phyloP scores from a whole-genome alignment of 345 rosid species.

The Mercurialis annua region DNA sequence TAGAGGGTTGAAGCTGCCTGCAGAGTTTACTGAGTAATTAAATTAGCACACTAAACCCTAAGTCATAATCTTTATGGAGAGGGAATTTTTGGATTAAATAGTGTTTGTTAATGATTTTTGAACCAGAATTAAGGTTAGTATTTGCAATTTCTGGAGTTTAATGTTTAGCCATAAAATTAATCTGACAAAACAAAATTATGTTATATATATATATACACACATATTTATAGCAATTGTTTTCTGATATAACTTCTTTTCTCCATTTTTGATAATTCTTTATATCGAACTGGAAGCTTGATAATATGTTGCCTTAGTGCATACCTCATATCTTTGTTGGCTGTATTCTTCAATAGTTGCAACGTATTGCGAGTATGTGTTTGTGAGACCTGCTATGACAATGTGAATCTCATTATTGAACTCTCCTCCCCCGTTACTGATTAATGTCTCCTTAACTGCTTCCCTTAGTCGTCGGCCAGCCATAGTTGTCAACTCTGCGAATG shows the following conservation, averaged over 20 bases:
- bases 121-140: too few species aligned
- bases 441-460: slow-evolving; percentile 53
- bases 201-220: too few species aligned
- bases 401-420: slow-evolving; percentile 39
- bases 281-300: neutral
- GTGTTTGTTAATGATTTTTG: too few species aligned
- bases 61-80: too few species aligned
- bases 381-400: slow-evolving; percentile 53
- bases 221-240: too few species aligned
- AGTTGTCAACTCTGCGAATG: slow-evolving; percentile 50
- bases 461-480: slow-evolving; percentile 57
- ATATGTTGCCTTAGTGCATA: neutral
- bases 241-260: neutral
- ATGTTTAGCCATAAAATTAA: too few species aligned
- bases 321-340: slow-evolving; percentile 52
- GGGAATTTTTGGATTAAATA: too few species aligned
- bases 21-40: slow-evolving; percentile 6
- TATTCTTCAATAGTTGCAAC: slow-evolving; percentile 55
- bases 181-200: too few species aligned
- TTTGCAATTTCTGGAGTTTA: too few species aligned
- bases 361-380: slow-evolving; percentile 57
- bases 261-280: neutral
- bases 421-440: slow-evolving; percentile 44
- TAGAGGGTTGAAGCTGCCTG: slow-evolving; percentile 67
- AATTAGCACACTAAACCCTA: too few species aligned